These are phyloP conservation scores for Mastigamoeba balamuthi DNA, from an alignment of 78 protist species.

Conservation along the genomic window DNA sequence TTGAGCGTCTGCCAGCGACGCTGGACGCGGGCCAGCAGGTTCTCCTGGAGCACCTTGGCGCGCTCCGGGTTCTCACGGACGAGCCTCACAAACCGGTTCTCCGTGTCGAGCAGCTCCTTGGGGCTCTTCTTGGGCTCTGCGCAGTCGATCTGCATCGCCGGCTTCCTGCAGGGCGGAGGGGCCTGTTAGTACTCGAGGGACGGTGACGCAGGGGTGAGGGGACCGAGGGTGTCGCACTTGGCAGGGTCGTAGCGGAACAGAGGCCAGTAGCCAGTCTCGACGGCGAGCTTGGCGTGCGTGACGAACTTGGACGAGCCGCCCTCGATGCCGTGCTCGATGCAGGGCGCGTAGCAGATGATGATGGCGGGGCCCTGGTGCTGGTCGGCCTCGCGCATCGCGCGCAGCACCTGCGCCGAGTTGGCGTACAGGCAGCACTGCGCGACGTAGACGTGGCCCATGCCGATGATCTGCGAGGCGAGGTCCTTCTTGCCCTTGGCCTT, in stretches of 20 bases:
- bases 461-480: conserved; percentile 37
- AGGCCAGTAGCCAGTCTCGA: conserved; percentile 62
- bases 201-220: too few relatives aligned
- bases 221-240: too few relatives aligned
- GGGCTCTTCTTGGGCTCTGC: background rate
- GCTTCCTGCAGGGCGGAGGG: too few relatives aligned
- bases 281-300: conserved; percentile 15
- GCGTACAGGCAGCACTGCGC: conserved; percentile 41
- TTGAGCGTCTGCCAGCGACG: background rate
- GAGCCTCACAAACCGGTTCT: background rate
- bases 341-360: conserved; percentile 50
- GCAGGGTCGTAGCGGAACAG: conserved; percentile 11
- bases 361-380: conserved; percentile 51
- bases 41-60: background rate
- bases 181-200: too few relatives aligned
- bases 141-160: background rate
- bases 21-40: background rate
- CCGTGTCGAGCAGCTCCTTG: background rate
- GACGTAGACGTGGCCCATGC: conserved; percentile 48
- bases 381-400: conserved; percentile 17
- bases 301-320: background rate
- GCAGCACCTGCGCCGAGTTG: conserved; percentile 1
- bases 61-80: background rate
- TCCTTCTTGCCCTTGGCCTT: conserved; percentile 30
- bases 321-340: conserved; percentile 33